Percentiles rank a stretch among this genome's conserved stretches.
Evolutionary conservation across 2,329 filamentous ascomycete species (phyloP).

Genomic region (Trichoderma sp.): DNA sequence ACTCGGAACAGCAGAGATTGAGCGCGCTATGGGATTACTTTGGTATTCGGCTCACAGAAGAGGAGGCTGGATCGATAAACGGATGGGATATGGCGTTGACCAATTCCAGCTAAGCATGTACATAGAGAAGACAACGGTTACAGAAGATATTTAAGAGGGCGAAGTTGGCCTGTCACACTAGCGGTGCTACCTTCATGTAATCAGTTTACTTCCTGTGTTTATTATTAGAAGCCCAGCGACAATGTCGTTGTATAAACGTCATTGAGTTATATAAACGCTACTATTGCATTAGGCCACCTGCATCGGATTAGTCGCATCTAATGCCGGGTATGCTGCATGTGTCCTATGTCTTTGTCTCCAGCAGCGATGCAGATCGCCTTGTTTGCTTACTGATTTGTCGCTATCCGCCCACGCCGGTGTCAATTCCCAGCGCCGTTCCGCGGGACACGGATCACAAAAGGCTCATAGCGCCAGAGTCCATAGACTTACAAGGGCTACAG

Average conservation of each 20-base stretch:
- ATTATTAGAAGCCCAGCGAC: not conserved
- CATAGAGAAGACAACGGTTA: not conserved
- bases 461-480: not conserved
- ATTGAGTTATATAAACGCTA: not conserved
- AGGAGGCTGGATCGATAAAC: not conserved
- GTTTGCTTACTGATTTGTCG: not conserved
- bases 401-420: not conserved
- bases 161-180: not conserved
- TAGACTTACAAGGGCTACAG: too few relatives aligned
- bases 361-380: not conserved
- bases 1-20: not conserved
- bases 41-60: not conserved
- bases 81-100: not conserved
- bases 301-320: not conserved
- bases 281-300: not conserved
- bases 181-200: not conserved
- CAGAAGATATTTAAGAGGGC: not conserved
- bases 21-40: not conserved
- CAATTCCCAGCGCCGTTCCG: not conserved
- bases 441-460: not conserved
- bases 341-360: not conserved
- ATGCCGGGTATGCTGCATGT: not conserved
- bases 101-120: not conserved
- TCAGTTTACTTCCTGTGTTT: not conserved
- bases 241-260: not conserved